Evolutionary conservation across 345 rosid genomes (phyloP), one percentile per base, ranked within the genome.

Genomic region (Carallia pectinifolia): DNA sequence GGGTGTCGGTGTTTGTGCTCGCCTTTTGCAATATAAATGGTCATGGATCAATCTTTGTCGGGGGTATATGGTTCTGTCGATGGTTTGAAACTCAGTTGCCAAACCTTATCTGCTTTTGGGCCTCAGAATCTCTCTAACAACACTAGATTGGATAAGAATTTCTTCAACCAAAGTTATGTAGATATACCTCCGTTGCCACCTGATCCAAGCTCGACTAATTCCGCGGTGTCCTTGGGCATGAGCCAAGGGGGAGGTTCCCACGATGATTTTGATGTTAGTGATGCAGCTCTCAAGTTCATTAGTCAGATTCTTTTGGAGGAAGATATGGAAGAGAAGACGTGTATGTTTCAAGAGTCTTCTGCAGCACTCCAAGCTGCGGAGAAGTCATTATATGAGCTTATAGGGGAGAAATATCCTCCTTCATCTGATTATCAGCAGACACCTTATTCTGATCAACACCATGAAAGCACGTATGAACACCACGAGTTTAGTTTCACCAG

Each of bases 261-360:
- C 6, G 84, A 84, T 50, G 90, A 84, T 73, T 80, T 61, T 70
- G 88, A 86, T 66, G 84, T 83, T 39, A 86, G 82, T 58, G 88
- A 88, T 61, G 87, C 70, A 55, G 87, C 80, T 76, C 85, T 88
- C 5, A 83, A 58, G 79, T 88, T 83, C 61, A 86, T 88, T 7
- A 83, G 13, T 55, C 71, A 81, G 75, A 84, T 88, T 75, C 86
- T 88, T 39, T 80, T 88, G 93, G 90, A 86, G 71, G 92, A 84
- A 74, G 89, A 87, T 70, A 82, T 77, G 74, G 89, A 78, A 70
- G 90, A 84, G 77, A 86, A 84, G 66, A 56, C 76, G 2, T 79
- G 85, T 38, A 76, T 71, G 85, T 80, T 81, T 77, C 89, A 83
- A 30, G 90, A 86, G 77, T 80, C 87, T 27, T 81, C 88, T 0